Evolutionary conservation across 805 yeast genomes (phyloP).

Genomic region (Saccharomycopsis sp.): DNA sequence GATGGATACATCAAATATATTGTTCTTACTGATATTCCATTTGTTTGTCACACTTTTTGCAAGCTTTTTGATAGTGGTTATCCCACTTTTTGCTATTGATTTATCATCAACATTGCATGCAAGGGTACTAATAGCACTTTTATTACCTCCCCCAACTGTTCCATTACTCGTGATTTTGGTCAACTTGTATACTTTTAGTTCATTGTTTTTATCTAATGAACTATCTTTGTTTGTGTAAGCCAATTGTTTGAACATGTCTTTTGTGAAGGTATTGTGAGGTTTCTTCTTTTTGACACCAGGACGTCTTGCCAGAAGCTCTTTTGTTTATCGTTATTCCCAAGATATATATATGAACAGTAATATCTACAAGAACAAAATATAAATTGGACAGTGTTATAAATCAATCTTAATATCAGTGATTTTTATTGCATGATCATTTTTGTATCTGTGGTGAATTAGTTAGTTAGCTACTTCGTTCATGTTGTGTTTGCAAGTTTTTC

Average conservation of each 20-base stretch:
- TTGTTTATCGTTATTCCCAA: too few relatives aligned
- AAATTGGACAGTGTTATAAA: too few relatives aligned
- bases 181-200: not conserved
- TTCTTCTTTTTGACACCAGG: not conserved
- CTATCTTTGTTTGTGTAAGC: not conserved
- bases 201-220: not conserved
- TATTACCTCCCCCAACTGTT: not conserved
- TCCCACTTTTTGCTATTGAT: not conserved
- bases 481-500: not conserved
- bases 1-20: not conserved
- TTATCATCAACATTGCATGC: not conserved
- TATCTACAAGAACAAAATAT: too few relatives aligned
- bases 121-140: constrained; percentile 1
- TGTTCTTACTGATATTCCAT: not conserved
- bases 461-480: not conserved
- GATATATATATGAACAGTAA: too few relatives aligned
- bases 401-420: too few relatives aligned
- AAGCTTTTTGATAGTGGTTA: not conserved
- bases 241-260: constrained; percentile 1
- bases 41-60: not conserved
- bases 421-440: too few relatives aligned
- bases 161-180: not conserved
- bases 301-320: not conserved
- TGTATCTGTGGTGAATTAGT: not conserved
- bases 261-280: constrained; percentile 27